Evolutionary conservation across 768 basidiomycete species (phyloP).

Genomic region (Gelatoporia subvermispora): DNA sequence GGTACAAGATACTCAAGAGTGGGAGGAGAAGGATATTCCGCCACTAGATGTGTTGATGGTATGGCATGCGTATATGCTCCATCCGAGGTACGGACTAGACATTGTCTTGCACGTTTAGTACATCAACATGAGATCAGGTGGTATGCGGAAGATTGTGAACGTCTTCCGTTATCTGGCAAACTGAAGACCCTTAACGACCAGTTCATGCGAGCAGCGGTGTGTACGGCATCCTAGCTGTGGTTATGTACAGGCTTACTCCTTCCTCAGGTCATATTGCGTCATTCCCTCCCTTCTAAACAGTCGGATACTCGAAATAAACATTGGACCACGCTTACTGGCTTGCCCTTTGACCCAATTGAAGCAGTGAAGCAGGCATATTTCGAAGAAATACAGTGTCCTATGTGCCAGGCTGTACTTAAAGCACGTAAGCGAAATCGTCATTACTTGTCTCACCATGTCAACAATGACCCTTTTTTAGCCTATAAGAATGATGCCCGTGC

Average conservation of each 20-base stretch:
- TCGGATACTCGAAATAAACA: constrained; percentile 2
- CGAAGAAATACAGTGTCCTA: constrained; percentile 31
- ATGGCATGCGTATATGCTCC: constrained; percentile 40
- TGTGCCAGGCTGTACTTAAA: constrained; percentile 25
- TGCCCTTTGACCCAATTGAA: constrained; percentile 31
- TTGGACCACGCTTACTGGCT: constrained; percentile 17
- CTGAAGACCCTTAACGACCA: constrained; percentile 4
- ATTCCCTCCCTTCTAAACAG: constrained; percentile 12
- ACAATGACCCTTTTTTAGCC: not conserved
- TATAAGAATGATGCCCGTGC: constrained; percentile 2
- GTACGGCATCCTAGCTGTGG: not conserved
- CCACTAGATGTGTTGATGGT: constrained; percentile 40
- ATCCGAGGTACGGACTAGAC: constrained; percentile 28
- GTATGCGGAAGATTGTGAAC: constrained; percentile 21
- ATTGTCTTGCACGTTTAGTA: too few species aligned
- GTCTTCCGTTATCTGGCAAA: constrained; percentile 3
- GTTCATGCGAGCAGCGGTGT: constrained; percentile 7
- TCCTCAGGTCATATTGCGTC: constrained; percentile 4
- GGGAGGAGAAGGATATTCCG: constrained; percentile 23
- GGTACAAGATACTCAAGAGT: constrained; percentile 13
- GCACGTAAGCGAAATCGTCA: constrained; percentile 31
- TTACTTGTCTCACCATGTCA: not conserved
- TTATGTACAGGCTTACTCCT: not conserved
- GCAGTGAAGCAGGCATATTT: constrained; percentile 20
- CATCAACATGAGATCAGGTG: too few species aligned